These are phyloP conservation scores for Yarrowia divulgata DNA, from an alignment of 805 yeast genomes.

Conservation along the genomic window DNA sequence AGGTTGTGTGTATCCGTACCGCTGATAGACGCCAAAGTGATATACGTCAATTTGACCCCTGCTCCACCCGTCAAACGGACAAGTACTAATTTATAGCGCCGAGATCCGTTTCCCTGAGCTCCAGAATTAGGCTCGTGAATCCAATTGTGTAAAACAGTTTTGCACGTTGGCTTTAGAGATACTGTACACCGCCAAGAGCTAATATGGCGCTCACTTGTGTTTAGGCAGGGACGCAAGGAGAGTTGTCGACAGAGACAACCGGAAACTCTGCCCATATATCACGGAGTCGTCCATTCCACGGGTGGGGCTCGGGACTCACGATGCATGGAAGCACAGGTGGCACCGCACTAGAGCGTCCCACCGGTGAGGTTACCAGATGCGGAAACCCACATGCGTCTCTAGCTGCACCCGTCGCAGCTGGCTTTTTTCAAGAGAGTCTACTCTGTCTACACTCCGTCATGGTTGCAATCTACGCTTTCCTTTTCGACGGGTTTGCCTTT, in stretches of 20 bases:
- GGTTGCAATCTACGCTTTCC: neutral
- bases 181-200: slow-evolving; percentile 7
- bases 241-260: neutral
- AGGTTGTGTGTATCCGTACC: no score
- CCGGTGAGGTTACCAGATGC: slow-evolving; percentile 31
- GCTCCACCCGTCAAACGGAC: no score
- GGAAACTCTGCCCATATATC: neutral
- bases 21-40: no score
- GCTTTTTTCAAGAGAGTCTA: neutral
- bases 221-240: slow-evolving; percentile 3
- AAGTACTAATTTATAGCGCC: no score
- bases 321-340: slow-evolving; percentile 35
- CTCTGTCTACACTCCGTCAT: neutral
- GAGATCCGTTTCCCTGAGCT: neutral
- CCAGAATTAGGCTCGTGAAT: slow-evolving; percentile 7
- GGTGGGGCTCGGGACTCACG: neutral
- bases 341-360: slow-evolving; percentile 22
- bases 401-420: neutral
- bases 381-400: slow-evolving; percentile 10
- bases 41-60: no score
- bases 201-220: slow-evolving; percentile 8
- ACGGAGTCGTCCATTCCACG: neutral
- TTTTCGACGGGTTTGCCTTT: slow-evolving; percentile 5
- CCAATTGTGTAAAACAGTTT: slow-evolving; percentile 13
- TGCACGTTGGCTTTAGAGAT: slow-evolving; percentile 1